Evolutionary conservation across 2,329 filamentous ascomycete genomes (phyloP), one percentile per base, ranked within the genome.

Genomic region (Microsporum audouinii): DNA sequence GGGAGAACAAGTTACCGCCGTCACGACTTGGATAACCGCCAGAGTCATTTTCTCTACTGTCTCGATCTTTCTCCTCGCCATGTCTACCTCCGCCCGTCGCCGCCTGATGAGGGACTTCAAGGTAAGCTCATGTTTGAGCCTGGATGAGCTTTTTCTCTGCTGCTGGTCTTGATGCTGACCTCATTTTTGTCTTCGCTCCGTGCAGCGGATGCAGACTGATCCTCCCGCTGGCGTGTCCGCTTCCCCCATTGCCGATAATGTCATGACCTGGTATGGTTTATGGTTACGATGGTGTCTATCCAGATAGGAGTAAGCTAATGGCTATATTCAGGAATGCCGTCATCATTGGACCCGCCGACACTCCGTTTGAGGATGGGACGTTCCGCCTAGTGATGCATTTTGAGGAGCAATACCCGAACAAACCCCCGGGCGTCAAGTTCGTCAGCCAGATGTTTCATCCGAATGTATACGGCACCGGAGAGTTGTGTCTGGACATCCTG

Each of bases 41-140:
- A 31, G 33, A 14, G 31, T 57, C 31, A 14, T 57, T 14, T 23
- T 33, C 23, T 57, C 27, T 41, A 5, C 55, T 43, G 34, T 36
- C 23, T 41, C 51, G 57, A 57, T 60, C 47, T 53, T 27, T 27
- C 8, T 29, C 27, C 49, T 27, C 72, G 78, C 67, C 68, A 91
- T 89, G 92, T 97, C 92, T 70, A 97, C 94, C 65, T 88, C 92
- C 68, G 94, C 94, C 68, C 88, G 94, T 73, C 89, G 94, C 73
- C 90, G 94, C 73, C 81, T 99, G 75, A 97, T 99, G 94, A 89
- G 94, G 75, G 94, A 97, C 80, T 97, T 97, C 84, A 97, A 97
- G 88, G 91, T 95, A 75, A 63, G 55, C n/a, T 59, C 4, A n/a
- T 5, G 8, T 12, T 8, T 34, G 39, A 14, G 34, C 34, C 23